Evolutionary conservation across 2,329 filamentous ascomycete genomes (phyloP), one percentile per base, ranked within the genome.

Genomic region (Raffaelea arxii): DNA sequence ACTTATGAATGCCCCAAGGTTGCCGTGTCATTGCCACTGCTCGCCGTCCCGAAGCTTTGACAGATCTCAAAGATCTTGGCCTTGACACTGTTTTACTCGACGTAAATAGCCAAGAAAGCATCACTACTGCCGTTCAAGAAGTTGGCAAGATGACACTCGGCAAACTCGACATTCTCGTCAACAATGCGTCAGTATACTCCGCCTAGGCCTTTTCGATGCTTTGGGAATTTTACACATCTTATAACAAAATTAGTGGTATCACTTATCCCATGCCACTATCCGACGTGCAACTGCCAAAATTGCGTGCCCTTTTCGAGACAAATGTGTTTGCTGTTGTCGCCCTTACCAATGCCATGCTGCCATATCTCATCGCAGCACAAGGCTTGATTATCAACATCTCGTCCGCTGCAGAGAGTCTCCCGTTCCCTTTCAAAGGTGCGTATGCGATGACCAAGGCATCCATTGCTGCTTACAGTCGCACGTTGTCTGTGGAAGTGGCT

Each of bases 261-360:
- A 47, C 69, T 4, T 69, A 74, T 56, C 69, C 66, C 21, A 68
- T 72, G 49, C 72, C 74, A 0, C 67, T 72, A 2, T 64, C 72
- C 3, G 74, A 77, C 55, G 66, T 75, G 40, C 64, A 70, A 32
- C 55, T 77, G 2, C 62, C 68, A 32, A 70, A 72, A 44, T 69
- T 74, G 4, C 72, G 73, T 48, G 57, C 64, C 49, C 72, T 71
- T 3, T 78, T 74, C 44, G 74, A 78, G 58, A 70, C 72, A 51
- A 78, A 78, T 52, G 72, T 78, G 35, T 75, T 78, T 46, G 68
- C 71, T 24, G 68, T 72, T 49, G 75, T 78, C 68, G 66, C 70
- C 54, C 71, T 74, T 61, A 68, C 67, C 35, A 65, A 73, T 52
- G 62, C 66, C 35, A 75, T 78, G 51, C 58, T 68, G 18, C 65